Percentiles rank a stretch among this genome's conserved stretches.
These are phyloP conservation scores for Blumeria graminis DNA, from an alignment of 2,329 filamentous ascomycete species.

Conservation along the genomic window DNA sequence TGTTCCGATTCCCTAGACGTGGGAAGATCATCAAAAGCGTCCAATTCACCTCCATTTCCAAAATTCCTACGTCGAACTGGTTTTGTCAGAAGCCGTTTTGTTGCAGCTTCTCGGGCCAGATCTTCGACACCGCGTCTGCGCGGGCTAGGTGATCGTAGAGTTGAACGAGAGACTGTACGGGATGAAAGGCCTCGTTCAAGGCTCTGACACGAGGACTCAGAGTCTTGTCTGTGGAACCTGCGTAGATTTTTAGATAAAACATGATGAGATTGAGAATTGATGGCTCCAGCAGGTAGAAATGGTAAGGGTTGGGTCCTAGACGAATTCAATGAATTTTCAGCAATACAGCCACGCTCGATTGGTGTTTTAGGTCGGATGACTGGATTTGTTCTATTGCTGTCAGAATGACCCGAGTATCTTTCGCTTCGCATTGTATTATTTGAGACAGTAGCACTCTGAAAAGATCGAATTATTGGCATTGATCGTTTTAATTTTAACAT, in stretches of 20 bases:
- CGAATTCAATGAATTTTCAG: constrained; percentile 26
- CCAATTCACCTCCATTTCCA: constrained; percentile 78
- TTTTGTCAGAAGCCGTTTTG: constrained; percentile 49
- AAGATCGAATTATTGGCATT: constrained; percentile 30
- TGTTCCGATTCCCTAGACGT: constrained; percentile 66
- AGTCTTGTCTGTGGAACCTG: constrained; percentile 58
- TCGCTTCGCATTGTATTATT: constrained; percentile 24
- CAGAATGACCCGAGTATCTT: constrained; percentile 34
- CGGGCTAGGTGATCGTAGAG: constrained; percentile 32
- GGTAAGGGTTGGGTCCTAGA: constrained; percentile 38
- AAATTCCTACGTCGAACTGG: constrained; percentile 50
- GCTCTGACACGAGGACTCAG: constrained; percentile 39
- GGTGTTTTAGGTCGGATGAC: constrained; percentile 45
- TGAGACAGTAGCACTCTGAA: constrained; percentile 26
- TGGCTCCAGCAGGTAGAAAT: constrained; percentile 56
- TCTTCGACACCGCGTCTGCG: constrained; percentile 20
- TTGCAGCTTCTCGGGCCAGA: constrained; percentile 21
- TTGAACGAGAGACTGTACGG: constrained; percentile 30
- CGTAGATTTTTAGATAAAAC: constrained; percentile 45
- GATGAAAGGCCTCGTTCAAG: constrained; percentile 33
- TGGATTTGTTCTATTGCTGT: constrained; percentile 24
- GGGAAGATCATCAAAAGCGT: constrained; percentile 82
- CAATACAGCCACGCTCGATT: constrained; percentile 27
- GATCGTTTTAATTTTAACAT: constrained; percentile 41
- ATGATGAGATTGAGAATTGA: constrained; percentile 55